Evolutionary conservation across 108 stramenopile species (phyloP), one percentile per base, ranked within the genome.

Genomic region (Fragilaria crotonensis): DNA sequence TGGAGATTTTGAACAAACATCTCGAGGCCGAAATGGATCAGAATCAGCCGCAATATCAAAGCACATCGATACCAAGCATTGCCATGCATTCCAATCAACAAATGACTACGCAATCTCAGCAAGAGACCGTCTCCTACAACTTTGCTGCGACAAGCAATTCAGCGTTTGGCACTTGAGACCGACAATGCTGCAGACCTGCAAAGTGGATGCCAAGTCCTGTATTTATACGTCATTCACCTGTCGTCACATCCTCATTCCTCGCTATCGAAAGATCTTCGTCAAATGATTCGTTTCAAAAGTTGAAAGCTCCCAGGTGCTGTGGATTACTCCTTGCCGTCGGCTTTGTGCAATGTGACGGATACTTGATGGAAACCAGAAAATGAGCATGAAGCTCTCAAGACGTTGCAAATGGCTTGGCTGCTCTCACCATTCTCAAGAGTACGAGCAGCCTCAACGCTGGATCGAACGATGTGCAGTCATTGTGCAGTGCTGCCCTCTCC

Each of bases 241-340:
- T 80, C 72, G 22, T 71, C 71, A 28, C 81, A 86, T 45, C 79
- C 86, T 19, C 51, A 60, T 83, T 28, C 81, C 81, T 20, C 70
- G 87, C 11, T 88, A 92, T 63, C 82, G 86, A 11, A 87, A 87
- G 62, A 85, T 92, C 46, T 86, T 78, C 55, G 86, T 79, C 22
- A 74, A 88, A 87, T 59, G 79, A 77, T 33, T 84, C 70, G 30
- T 92, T 80, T 59, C 63, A 68, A 21, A 85, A 78, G 88, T 30
- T 78, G 81, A 27, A 52, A 65, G 5, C 50, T 92, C 18, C 26
- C 33, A 0, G 90, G 90, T 45, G 78, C 17, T 73, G 57, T 49
- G 84, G 81, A 9, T 69, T 92, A 29, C 69, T 92, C 23, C 22
- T 50, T 19, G 78, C 77, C 0, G 68, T 92, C 25, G 90, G 90